Percentiles rank a stretch among this genome's conserved stretches.
Evolutionary conservation across 495 filamentous ascomycete species (phyloP).

Genomic region (Mycothermus thermophilus): DNA sequence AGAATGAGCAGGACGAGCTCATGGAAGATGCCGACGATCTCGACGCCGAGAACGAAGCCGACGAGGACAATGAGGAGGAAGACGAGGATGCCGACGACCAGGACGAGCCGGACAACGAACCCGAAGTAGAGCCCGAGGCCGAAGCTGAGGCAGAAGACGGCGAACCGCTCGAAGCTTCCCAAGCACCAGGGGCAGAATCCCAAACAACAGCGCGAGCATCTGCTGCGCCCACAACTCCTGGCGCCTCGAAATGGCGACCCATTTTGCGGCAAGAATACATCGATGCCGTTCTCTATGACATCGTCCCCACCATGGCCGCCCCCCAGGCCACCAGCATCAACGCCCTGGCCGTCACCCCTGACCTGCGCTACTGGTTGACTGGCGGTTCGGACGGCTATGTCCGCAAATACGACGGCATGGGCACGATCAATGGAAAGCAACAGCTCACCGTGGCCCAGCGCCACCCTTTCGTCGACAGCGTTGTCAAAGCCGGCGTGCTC

Average conservation of each 20-base stretch:
- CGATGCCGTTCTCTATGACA: constrained; percentile 80
- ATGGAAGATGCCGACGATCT: constrained; percentile 50
- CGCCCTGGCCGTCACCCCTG: constrained; percentile 76
- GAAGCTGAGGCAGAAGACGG: constrained; percentile 23
- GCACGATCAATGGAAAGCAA: constrained; percentile 86
- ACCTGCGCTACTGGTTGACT: constrained; percentile 90
- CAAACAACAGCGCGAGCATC: constrained; percentile 27
- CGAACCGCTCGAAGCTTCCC: constrained; percentile 32
- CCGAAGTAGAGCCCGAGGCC: constrained; percentile 7
- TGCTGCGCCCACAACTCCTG: constrained; percentile 32
- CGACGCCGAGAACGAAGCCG: constrained; percentile 43
- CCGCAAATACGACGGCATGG: constrained; percentile 88
- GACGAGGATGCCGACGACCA: constrained; percentile 48
- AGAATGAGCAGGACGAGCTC: constrained; percentile 51
- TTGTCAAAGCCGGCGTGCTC: constrained; percentile 82
- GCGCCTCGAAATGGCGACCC: constrained; percentile 40
- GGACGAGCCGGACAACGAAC: constrained; percentile 21
- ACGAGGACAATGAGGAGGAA: constrained; percentile 42
- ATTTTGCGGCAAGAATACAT: constrained; percentile 65
- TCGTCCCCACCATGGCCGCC: constrained; percentile 90
- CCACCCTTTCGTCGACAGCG: constrained; percentile 95
- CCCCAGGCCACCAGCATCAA: constrained; percentile 95
- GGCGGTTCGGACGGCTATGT: constrained; percentile 91
- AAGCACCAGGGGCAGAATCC: constrained; percentile 38
- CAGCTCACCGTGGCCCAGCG: constrained; percentile 89